A percentile compares a stretch with the other conserved stretches of the same genome.
Conservation (phyloP, 352 stramenopile species). For the Phytophthora rubi region DNA sequence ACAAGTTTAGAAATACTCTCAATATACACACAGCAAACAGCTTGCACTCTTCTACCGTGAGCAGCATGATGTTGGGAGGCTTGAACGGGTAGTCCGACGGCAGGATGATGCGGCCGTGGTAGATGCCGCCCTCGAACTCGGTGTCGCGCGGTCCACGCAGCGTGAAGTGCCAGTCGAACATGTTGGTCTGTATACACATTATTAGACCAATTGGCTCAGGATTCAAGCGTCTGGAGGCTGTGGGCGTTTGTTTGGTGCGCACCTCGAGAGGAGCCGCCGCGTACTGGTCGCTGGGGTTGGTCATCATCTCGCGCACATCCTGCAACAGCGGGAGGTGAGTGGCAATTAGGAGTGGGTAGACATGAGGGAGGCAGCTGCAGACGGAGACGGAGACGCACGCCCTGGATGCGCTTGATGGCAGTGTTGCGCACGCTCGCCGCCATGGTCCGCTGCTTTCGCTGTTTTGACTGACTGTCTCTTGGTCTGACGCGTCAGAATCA, state of each 20-base stretch:
- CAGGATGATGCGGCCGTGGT: slow-evolving; percentile 97
- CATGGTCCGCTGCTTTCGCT: slow-evolving; percentile 24
- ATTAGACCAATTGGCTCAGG: too few relatives aligned
- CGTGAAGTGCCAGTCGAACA: slow-evolving; percentile 98
- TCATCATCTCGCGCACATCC: slow-evolving; percentile 91
- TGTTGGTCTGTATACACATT: slow-evolving; percentile 62
- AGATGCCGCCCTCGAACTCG: slow-evolving; percentile 97
- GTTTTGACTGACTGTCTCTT: slow-evolving; percentile 17
- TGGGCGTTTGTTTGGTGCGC: not conserved
- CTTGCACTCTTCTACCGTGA: slow-evolving; percentile 71
- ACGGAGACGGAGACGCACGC: slow-evolving; percentile 45
- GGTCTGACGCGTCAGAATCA: slow-evolving; percentile 24
- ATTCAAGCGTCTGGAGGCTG: not conserved
- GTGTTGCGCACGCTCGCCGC: slow-evolving; percentile 73
- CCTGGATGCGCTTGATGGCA: slow-evolving; percentile 87
- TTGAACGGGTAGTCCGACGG: slow-evolving; percentile 96
- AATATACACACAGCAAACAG: not conserved
- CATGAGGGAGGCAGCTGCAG: not conserved
- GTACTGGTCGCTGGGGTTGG: slow-evolving; percentile 87
- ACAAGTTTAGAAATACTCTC: too few relatives aligned
- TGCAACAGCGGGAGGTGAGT: slow-evolving; percentile 20
- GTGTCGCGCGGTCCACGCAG: slow-evolving; percentile 96
- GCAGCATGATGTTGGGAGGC: slow-evolving; percentile 98
- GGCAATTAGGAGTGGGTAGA: not conserved
- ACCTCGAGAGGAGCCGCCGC: slow-evolving; percentile 78